Percentiles rank a stretch among this genome's conserved stretches.
Conservation (phyloP, 805 yeast species). For the Komagataella pastoris region DNA sequence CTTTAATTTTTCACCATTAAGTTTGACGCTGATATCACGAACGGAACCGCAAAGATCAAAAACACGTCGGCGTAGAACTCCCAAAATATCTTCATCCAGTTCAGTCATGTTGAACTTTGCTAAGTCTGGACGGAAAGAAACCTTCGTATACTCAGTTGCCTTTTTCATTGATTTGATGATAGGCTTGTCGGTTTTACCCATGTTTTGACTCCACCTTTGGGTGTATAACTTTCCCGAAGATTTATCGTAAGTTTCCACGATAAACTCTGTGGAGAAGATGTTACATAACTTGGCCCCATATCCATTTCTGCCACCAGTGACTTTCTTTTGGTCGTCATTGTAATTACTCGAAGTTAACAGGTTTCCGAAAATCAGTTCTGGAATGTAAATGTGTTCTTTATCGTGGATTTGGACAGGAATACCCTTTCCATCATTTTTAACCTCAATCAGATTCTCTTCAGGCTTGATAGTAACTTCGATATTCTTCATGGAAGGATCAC, state of each 20-base stretch:
- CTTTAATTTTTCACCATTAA: conserved; percentile 62
- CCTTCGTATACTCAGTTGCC: conserved; percentile 69
- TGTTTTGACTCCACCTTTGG: conserved; percentile 82
- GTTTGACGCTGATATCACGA: conserved; percentile 60
- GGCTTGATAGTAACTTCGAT: conserved; percentile 74
- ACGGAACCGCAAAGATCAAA: conserved; percentile 94
- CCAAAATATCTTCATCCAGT: conserved; percentile 70
- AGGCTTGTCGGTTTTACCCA: conserved; percentile 69
- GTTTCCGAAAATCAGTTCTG: conserved; percentile 93
- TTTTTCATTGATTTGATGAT: conserved; percentile 45
- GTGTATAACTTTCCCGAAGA: conserved; percentile 45
- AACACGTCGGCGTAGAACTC: conserved; percentile 85
- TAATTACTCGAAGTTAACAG: conserved; percentile 90
- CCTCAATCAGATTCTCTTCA: conserved; percentile 61
- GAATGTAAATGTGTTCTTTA: conserved; percentile 86
- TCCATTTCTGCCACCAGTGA: conserved; percentile 97
- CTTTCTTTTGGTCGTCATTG: conserved; percentile 90
- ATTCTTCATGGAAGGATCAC: conserved; percentile 83
- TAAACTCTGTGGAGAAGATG: conserved; percentile 82
- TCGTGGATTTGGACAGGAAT: conserved; percentile 90
- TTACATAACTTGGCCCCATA: conserved; percentile 97
- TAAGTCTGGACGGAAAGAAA: conserved; percentile 82
- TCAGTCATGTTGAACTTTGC: conserved; percentile 72
- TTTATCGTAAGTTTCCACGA: conserved; percentile 80
- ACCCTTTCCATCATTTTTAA: conserved; percentile 89